Conservation (phyloP, 108 stramenopile genomes). For the Epipyxis sp. region DNA sequence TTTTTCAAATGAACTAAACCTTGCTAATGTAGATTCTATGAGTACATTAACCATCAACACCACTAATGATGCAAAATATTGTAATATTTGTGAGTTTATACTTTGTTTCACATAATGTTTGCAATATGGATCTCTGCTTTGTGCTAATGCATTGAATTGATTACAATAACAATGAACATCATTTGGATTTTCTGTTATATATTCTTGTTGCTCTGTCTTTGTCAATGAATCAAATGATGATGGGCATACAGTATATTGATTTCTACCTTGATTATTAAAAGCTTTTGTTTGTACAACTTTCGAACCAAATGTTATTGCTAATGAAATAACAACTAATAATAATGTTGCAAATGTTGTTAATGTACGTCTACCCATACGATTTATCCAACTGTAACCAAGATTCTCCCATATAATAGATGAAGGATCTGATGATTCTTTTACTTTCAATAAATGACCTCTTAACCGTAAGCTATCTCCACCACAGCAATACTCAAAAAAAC, state of each 20-base stretch:
- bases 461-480: constrained; percentile 53
- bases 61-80: constrained; percentile 38
- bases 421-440: constrained; percentile 51
- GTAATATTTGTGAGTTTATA: neutral
- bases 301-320: constrained; percentile 55
- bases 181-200: neutral
- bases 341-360: constrained; percentile 56
- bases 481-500: neutral
- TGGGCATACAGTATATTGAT: too few species aligned
- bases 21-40: constrained; percentile 34
- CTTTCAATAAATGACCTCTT: constrained; percentile 43
- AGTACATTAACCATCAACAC: constrained; percentile 43
- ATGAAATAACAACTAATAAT: constrained; percentile 53
- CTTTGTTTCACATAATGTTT: neutral
- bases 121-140: neutral
- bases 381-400: constrained; percentile 33
- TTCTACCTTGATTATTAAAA: neutral
- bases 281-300: constrained; percentile 55
- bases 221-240: neutral
- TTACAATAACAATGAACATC: constrained; percentile 3
- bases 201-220: neutral
- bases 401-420: constrained; percentile 59
- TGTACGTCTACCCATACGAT: constrained; percentile 42
- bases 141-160: neutral
- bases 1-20: constrained; percentile 36